phyloP scores from a whole-genome alignment of 2,329 filamentous ascomycete genomes.

The Microdochium trichocladiopsis region DNA sequence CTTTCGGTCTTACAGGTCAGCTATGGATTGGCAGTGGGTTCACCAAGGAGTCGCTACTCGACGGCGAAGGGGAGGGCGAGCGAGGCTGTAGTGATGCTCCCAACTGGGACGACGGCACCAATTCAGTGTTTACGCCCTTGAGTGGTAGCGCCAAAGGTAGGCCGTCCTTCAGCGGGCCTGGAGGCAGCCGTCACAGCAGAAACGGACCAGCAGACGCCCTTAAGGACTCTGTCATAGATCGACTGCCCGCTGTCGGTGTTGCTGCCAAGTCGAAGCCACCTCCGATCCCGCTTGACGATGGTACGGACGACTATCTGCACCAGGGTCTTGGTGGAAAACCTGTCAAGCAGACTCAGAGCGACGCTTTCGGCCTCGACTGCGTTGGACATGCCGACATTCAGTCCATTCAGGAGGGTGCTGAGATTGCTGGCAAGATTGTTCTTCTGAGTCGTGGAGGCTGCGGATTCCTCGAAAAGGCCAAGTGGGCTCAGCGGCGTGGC shows the following conservation, averaged over 20 bases:
- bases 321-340: conserved; percentile 30
- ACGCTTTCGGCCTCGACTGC: conserved; percentile 23
- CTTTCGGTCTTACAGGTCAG: conserved; percentile 74
- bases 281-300: conserved; percentile 48
- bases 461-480: conserved; percentile 93
- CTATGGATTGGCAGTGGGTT: conserved; percentile 94
- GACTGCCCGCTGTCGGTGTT: conserved; percentile 11
- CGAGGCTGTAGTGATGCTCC: conserved; percentile 92
- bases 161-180: not conserved
- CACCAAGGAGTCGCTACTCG: conserved; percentile 65
- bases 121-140: conserved; percentile 32
- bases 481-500: conserved; percentile 90
- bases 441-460: conserved; percentile 88
- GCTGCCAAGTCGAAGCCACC: conserved; percentile 17
- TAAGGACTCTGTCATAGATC: conserved; percentile 19
- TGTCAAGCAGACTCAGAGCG: conserved; percentile 18
- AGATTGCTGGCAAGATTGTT: conserved; percentile 90
- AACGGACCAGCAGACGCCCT: conserved; percentile 5
- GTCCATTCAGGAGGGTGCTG: conserved; percentile 81
- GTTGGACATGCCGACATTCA: conserved; percentile 80
- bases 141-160: conserved; percentile 19
- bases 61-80: conserved; percentile 68
- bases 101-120: conserved; percentile 63
- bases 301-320: conserved; percentile 80
- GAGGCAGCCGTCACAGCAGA: not conserved